Conservation (phyloP, 768 basidiomycete genomes). For the Auriculariales sp. region DNA sequence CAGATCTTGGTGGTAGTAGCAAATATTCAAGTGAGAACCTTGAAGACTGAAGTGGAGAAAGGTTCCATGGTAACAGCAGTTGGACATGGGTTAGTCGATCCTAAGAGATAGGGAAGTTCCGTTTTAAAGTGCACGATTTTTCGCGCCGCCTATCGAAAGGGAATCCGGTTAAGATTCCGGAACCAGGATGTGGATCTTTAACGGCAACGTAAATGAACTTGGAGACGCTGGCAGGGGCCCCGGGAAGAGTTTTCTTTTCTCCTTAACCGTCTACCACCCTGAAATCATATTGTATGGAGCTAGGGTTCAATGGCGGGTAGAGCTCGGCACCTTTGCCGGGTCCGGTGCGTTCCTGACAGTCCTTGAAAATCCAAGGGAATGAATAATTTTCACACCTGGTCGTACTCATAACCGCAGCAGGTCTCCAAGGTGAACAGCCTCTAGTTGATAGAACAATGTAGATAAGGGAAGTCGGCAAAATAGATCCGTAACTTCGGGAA, state of each 20-base stretch:
- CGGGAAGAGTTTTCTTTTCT: slow-evolving; percentile 71
- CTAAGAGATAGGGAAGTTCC: slow-evolving; percentile 66
- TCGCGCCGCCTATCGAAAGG: slow-evolving; percentile 58
- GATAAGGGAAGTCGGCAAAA: slow-evolving; percentile 74
- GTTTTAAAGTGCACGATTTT: slow-evolving; percentile 53
- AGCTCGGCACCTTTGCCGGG: slow-evolving; percentile 56
- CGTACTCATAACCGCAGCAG: slow-evolving; percentile 70
- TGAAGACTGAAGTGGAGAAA: slow-evolving; percentile 82
- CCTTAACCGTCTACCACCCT: slow-evolving; percentile 58
- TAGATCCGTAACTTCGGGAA: slow-evolving; percentile 70
- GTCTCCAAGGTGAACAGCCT: slow-evolving; percentile 73
- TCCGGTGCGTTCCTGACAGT: slow-evolving; percentile 61
- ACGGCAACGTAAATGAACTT: slow-evolving; percentile 56
- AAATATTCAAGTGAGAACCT: slow-evolving; percentile 80
- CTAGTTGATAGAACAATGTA: slow-evolving; percentile 71
- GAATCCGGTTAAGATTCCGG: slow-evolving; percentile 68
- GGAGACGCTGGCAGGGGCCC: slow-evolving; percentile 49
- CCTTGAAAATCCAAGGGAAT: slow-evolving; percentile 74
- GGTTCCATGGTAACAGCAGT: slow-evolving; percentile 79
- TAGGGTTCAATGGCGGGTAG: slow-evolving; percentile 60
- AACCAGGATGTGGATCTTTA: slow-evolving; percentile 58
- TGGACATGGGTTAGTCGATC: slow-evolving; percentile 79
- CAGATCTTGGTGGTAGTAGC: slow-evolving; percentile 84
- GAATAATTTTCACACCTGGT: slow-evolving; percentile 55
- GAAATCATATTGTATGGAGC: slow-evolving; percentile 63